Evolutionary conservation across 1,139 yeast genomes (phyloP).

Genomic region (Tardiomyces blankii): DNA sequence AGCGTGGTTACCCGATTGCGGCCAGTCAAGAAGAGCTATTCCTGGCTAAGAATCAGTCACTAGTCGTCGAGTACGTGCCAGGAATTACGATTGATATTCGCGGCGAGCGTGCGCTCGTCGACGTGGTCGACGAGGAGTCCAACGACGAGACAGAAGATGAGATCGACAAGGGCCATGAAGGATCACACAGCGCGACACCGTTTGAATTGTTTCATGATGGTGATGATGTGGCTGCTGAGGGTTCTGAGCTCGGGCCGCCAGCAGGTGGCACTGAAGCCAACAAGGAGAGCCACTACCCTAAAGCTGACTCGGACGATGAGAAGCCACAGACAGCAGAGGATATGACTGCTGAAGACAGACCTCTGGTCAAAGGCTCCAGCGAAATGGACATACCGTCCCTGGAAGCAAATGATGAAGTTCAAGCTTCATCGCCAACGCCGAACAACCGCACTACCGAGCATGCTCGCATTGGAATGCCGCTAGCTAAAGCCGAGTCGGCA

Average conservation of each 20-base stretch:
- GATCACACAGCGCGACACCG: background rate
- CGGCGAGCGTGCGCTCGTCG: conserved; percentile 45
- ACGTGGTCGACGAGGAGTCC: conserved; percentile 35
- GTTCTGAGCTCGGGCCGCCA: conserved; percentile 3
- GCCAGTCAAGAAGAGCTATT: conserved; percentile 6
- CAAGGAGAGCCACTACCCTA: background rate
- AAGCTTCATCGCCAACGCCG: no score
- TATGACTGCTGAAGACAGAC: no score
- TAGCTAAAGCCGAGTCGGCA: no score
- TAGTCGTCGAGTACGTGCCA: conserved; percentile 42
- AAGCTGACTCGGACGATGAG: background rate
- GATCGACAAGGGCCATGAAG: conserved; percentile 1
- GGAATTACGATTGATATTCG: conserved; percentile 54
- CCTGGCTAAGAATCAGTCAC: conserved; percentile 36
- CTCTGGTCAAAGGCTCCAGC: no score
- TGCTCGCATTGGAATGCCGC: no score
- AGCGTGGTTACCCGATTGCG: background rate
- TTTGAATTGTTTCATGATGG: background rate
- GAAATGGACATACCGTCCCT: no score
- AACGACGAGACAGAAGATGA: conserved; percentile 27
- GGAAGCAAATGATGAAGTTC: no score
- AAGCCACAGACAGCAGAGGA: no score
- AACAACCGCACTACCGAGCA: no score
- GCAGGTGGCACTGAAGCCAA: background rate
- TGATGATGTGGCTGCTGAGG: background rate